phyloP scores from a whole-genome alignment of 2,329 filamentous ascomycete genomes.

The Fusarium annulatum region DNA sequence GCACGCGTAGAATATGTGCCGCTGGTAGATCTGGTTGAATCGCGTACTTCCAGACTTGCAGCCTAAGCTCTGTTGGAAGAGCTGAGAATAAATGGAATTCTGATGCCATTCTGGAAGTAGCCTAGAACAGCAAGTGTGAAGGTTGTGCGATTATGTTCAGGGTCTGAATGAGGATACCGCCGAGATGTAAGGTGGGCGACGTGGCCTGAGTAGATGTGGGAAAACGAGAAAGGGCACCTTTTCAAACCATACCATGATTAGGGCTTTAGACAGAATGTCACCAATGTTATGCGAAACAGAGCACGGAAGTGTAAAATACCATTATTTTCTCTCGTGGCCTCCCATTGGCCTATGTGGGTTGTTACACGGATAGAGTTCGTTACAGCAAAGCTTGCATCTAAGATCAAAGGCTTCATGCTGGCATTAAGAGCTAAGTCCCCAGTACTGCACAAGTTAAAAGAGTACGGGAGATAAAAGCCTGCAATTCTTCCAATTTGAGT shows the following conservation, averaged over 20 bases:
- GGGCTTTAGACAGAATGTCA: not conserved
- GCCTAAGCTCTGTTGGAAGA: not conserved
- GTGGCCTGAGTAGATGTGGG: not conserved
- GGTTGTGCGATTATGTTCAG: not conserved
- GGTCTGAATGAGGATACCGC: not conserved
- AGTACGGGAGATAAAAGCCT: no score
- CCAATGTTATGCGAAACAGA: not conserved
- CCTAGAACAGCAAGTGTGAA: fast-evolving
- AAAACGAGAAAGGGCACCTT: not conserved
- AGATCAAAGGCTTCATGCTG: not conserved
- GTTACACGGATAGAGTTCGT: not conserved
- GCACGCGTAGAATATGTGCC: fast-evolving
- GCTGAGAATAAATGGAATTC: not conserved
- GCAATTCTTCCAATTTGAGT: no score
- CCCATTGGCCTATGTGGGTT: not conserved
- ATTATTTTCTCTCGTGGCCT: not conserved
- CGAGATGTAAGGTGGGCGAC: not conserved
- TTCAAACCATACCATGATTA: not conserved
- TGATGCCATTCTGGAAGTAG: not conserved
- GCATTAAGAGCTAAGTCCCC: no score
- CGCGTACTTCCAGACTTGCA: not conserved
- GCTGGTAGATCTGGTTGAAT: not conserved
- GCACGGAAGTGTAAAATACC: not conserved
- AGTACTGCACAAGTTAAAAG: no score
- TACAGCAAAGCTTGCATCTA: not conserved